Base-by-base conservation (phyloP, 306 rosid genomes). In the Gastrolobium villosum region DNA sequence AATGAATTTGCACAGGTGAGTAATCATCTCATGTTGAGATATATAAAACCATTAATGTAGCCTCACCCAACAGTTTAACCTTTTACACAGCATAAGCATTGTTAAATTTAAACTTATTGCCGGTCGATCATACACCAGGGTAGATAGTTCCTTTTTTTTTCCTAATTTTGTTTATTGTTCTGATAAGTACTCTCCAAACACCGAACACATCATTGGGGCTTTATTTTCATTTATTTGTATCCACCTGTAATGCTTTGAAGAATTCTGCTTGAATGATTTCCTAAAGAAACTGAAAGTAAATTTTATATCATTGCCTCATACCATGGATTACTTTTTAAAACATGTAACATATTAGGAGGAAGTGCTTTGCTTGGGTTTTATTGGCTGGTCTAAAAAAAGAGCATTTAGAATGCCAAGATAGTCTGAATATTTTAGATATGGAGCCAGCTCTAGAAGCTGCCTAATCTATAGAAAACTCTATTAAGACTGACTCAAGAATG, bases 11-110 rank as follows among this genome's bases (percentile, higher is more conserved):
- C 60, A 49, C 15, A 39, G n/a, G 31, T 5, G 65, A 56, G 67
- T n/a, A 34, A 72, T 65, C 78, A 76, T 61, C 64, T 52, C 68
- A 44, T 61, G n/a, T n/a, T n/a, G n/a, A n/a, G n/a, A n/a, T n/a
- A n/a, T n/a, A n/a, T n/a, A n/a, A n/a, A n/a, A n/a, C n/a, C n/a
- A n/a, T n/a, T n/a, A n/a, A n/a, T n/a, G n/a, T n/a, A n/a, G n/a
- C n/a, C n/a, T n/a, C n/a, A n/a, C n/a, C n/a, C n/a, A n/a, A n/a
- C n/a, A n/a, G n/a, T n/a, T n/a, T n/a, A n/a, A n/a, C n/a, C n/a
- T n/a, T n/a, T 56, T 48, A 48, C 53, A 55, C 44, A 37, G 39
- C 39, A 64, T 20, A 2, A 69, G 32, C 32, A 20, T 35, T n/a
- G 40, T 40, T 62, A 55, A 36, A 53, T 9, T 67, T 10, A 35